phyloP scores from a whole-genome alignment of 2,329 filamentous ascomycete species.

The Oidium heveae region DNA sequence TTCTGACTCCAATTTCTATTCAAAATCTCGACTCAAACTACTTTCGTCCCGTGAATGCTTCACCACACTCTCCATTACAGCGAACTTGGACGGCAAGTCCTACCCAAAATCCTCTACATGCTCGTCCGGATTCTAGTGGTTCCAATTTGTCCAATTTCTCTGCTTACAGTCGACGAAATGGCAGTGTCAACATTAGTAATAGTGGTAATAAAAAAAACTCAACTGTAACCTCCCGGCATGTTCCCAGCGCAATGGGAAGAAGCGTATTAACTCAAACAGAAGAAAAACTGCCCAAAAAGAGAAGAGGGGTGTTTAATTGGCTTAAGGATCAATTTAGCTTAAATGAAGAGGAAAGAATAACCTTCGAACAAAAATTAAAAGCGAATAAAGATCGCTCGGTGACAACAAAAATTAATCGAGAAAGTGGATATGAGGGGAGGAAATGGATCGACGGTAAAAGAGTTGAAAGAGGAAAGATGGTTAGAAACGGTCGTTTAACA shows the following conservation, averaged over 20 bases:
- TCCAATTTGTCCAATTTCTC: conserved; percentile 17
- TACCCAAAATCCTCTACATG: conserved; percentile 6
- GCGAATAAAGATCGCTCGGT: conserved; percentile 1
- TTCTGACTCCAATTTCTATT: conserved; percentile 16
- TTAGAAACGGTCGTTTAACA: no score
- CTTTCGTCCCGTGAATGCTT: conserved; percentile 36
- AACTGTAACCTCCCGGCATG: conserved; percentile 8
- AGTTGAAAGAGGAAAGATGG: background rate
- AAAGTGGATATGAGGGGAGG: background rate
- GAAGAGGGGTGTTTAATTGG: conserved; percentile 42
- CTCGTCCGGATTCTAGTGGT: conserved; percentile 20
- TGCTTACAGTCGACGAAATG: conserved; percentile 1
- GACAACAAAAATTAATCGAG: background rate
- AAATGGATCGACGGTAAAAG: background rate
- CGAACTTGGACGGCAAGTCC: conserved; percentile 14
- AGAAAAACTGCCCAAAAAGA: conserved; percentile 29
- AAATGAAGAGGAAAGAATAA: conserved; percentile 34
- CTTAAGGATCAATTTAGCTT: conserved; percentile 41
- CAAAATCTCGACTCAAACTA: conserved; percentile 23
- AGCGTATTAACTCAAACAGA: conserved; percentile 30
- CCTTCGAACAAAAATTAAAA: conserved; percentile 26
- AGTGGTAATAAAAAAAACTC: conserved; percentile 3
- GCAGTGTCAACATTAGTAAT: background rate
- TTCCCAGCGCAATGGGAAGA: conserved; percentile 14
- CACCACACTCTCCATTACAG: conserved; percentile 36